A percentile compares a stretch with the other conserved stretches of the same genome.
phyloP scores from a whole-genome alignment of 2,329 filamentous ascomycete species.

The Aaosphaeria arxii region DNA sequence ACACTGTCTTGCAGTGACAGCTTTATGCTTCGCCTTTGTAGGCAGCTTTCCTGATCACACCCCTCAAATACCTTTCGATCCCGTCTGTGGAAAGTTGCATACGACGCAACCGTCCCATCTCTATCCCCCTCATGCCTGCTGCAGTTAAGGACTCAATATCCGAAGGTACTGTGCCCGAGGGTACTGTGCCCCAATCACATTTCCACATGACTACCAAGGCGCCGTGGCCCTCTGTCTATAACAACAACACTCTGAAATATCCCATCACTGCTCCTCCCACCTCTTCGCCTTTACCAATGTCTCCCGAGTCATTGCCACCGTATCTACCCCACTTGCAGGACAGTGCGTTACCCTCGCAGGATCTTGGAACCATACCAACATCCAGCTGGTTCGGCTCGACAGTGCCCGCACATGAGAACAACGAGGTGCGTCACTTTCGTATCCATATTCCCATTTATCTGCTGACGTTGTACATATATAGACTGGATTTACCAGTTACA shows the following conservation, averaged over 20 bases:
- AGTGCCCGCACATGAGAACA: slow-evolving; percentile 25
- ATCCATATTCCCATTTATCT: slow-evolving; percentile 5
- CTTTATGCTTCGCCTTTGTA: no score
- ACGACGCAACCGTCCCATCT: slow-evolving; percentile 2
- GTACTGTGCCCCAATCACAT: slow-evolving; percentile 33
- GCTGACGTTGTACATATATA: not conserved
- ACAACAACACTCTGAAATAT: slow-evolving; percentile 6
- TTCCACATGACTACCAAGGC: slow-evolving; percentile 23
- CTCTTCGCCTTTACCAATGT: slow-evolving; percentile 30
- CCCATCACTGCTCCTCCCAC: slow-evolving; percentile 12
- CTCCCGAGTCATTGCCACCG: slow-evolving; percentile 26
- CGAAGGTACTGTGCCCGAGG: slow-evolving; percentile 20
- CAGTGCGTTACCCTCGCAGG: slow-evolving; percentile 23
- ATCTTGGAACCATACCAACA: slow-evolving; percentile 18
- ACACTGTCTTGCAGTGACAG: no score
- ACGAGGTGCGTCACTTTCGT: slow-evolving; percentile 22
- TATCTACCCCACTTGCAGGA: slow-evolving; percentile 29
- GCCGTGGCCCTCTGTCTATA: slow-evolving; percentile 25
- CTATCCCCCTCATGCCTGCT: slow-evolving; percentile 28
- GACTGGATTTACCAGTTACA: slow-evolving; percentile 13
- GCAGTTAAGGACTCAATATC: no score
- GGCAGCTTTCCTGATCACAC: no score
- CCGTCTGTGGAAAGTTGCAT: no score
- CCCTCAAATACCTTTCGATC: no score
- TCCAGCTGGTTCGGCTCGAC: slow-evolving; percentile 30